A percentile compares a stretch with the other conserved stretches of the same genome.
phyloP scores from a whole-genome alignment of 1,284 basidiomycete species.

The Bjerkandera adusta region DNA sequence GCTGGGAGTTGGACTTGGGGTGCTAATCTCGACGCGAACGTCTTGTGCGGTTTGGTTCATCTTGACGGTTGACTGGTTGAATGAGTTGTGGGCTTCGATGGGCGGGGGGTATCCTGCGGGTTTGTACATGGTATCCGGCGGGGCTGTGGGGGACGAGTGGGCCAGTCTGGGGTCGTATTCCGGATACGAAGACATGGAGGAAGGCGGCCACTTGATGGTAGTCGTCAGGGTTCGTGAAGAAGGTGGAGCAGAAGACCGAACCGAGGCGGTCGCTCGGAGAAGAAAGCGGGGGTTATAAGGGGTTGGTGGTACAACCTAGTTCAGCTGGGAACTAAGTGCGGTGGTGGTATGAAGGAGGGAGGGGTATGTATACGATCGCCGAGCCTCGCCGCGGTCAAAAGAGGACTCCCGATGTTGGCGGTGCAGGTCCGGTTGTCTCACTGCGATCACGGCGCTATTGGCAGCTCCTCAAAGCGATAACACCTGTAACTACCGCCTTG shows the following conservation, averaged over 20 bases:
- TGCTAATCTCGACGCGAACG: too few species aligned
- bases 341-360: not conserved
- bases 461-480: too few species aligned
- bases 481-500: too few species aligned
- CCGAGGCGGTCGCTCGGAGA: not conserved
- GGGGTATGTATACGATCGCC: slow-evolving; percentile 1
- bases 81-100: slow-evolving; percentile 1
- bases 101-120: slow-evolving; percentile 7
- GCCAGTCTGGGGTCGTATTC: slow-evolving; percentile 19
- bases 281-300: not conserved
- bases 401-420: not conserved
- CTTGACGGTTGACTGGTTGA: slow-evolving; percentile 16
- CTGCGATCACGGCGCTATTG: too few species aligned
- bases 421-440: too few species aligned
- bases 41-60: slow-evolving; percentile 24
- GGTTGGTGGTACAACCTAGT: slow-evolving; percentile 4
- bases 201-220: not conserved
- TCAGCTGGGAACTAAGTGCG: slow-evolving; percentile 5
- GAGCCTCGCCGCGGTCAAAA: slow-evolving; percentile 3
- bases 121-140: slow-evolving; percentile 20
- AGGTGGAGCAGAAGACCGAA: slow-evolving; percentile 3
- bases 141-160: not conserved
- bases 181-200: not conserved
- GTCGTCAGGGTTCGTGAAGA: slow-evolving; percentile 8
- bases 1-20: slow-evolving; percentile 41